phyloP scores from a whole-genome alignment of 805 yeast species.

The Tetrapisispora phaffii region DNA sequence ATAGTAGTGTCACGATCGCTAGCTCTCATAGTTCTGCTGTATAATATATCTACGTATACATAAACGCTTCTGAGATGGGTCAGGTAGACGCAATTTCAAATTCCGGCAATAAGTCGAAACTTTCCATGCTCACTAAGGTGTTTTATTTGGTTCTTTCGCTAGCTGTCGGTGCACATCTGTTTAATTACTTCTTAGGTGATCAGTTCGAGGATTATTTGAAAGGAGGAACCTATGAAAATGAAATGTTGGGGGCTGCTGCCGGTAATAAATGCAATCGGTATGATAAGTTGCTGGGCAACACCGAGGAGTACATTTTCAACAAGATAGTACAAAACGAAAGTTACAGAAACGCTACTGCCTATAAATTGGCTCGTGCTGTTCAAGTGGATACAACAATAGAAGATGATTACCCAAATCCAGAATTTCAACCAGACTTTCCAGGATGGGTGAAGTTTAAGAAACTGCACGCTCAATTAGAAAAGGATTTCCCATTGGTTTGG shows the following conservation, averaged over 20 bases:
- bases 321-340: background rate
- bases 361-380: slow-evolving; percentile 47
- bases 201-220: background rate
- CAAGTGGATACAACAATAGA: slow-evolving; percentile 53
- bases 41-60: too few species aligned
- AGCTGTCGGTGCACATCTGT: background rate
- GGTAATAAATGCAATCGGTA: background rate
- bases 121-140: background rate
- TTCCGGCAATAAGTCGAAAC: background rate
- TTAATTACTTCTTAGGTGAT: background rate
- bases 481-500: slow-evolving; percentile 49
- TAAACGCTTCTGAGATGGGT: too few species aligned
- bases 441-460: slow-evolving; percentile 36
- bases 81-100: too few species aligned
- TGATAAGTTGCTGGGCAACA: background rate
- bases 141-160: background rate
- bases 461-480: slow-evolving; percentile 45
- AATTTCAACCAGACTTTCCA: slow-evolving; percentile 28
- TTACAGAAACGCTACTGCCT: slow-evolving; percentile 28
- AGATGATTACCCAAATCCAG: slow-evolving; percentile 39
- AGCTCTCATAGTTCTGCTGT: too few species aligned
- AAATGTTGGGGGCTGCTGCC: background rate
- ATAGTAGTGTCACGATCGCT: too few species aligned
- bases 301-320: background rate
- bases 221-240: background rate